Percentiles rank a stretch among this genome's conserved stretches.
Conservation (phyloP, 78 protist genomes). For the Mantamonas sphyraenae region DNA sequence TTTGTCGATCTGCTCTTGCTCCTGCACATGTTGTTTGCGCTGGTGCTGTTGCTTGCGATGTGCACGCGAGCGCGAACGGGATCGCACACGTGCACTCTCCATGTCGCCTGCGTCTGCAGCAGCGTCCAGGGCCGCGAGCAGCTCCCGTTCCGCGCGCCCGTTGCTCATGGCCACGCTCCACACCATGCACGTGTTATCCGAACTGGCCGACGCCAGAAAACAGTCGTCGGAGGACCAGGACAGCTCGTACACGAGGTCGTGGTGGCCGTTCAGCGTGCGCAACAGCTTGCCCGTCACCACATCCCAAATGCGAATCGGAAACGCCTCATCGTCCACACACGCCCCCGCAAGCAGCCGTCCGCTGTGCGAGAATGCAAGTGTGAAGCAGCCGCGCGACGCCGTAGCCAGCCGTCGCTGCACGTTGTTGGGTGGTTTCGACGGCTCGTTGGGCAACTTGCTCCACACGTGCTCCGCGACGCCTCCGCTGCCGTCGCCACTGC, state of each 20-base stretch:
- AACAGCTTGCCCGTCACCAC: slow-evolving; percentile 1
- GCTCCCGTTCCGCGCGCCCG: no score
- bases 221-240: slow-evolving; percentile 3
- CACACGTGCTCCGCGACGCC: no score
- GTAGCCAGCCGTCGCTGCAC: not conserved
- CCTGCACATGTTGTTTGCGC: not conserved
- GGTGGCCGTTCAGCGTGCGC: slow-evolving; percentile 8
- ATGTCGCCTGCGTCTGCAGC: no score
- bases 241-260: slow-evolving; percentile 13
- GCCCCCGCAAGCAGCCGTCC: slow-evolving; percentile 12
- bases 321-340: not conserved
- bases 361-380: not conserved
- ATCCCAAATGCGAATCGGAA: not conserved
- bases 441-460: no score
- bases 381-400: slow-evolving; percentile 7
- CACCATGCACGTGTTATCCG: not conserved
- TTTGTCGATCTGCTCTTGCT: not conserved
- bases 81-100: no score
- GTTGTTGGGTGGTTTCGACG: slow-evolving; percentile 4
- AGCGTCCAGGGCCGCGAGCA: no score
- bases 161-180: no score
- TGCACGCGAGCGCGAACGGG: no score
- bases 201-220: not conserved
- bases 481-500: not conserved
- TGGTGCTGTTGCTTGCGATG: no score